Conservation (phyloP, 495 filamentous ascomycete genomes). For the Neurospora sp. region DNA sequence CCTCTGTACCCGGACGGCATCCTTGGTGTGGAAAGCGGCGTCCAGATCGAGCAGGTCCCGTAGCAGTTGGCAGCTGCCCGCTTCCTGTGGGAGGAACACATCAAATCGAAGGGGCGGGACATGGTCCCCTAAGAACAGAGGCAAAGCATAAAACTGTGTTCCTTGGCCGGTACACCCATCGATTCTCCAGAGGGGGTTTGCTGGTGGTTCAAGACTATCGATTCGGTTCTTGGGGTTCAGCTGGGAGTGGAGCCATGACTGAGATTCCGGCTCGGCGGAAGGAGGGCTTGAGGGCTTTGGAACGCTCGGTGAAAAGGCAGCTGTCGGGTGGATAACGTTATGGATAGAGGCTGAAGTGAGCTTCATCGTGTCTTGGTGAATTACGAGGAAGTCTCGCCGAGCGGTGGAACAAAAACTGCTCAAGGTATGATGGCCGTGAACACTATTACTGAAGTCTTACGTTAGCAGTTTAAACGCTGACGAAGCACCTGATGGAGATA, state of each 20-base stretch:
- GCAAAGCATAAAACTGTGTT: constrained; percentile 38
- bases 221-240: constrained; percentile 43
- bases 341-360: constrained; percentile 32
- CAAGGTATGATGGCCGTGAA: neutral
- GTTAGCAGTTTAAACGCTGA: neutral
- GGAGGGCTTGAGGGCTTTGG: neutral
- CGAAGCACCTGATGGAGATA: neutral
- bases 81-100: constrained; percentile 36
- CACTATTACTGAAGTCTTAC: neutral
- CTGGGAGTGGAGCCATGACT: constrained; percentile 28
- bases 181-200: constrained; percentile 33
- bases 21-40: constrained; percentile 39
- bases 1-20: constrained; percentile 25
- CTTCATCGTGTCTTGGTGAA: constrained; percentile 24
- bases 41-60: constrained; percentile 34
- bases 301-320: constrained; percentile 26
- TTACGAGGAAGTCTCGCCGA: neutral
- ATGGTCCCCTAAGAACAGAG: constrained; percentile 26
- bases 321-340: constrained; percentile 40
- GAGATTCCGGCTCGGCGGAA: neutral
- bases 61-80: constrained; percentile 17
- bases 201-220: constrained; percentile 35
- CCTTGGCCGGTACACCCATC: constrained; percentile 40
- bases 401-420: neutral
- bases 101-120: constrained; percentile 38